phyloP scores from a whole-genome alignment of 2,329 filamentous ascomycete genomes.

The Aspergillus sp. region DNA sequence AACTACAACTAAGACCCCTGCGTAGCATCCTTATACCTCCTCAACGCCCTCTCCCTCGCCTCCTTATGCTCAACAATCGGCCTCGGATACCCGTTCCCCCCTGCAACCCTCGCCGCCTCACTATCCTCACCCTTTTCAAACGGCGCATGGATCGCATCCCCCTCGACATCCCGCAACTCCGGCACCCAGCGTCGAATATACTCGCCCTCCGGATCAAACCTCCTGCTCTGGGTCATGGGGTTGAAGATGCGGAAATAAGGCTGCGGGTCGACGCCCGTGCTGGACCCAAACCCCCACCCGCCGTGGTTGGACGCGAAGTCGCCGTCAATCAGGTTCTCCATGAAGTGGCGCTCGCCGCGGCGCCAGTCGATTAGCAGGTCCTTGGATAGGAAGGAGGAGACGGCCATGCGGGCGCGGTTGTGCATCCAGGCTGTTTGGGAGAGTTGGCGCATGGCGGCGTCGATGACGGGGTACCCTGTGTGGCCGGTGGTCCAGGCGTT shows the following conservation, averaged over 20 bases:
- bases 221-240: constrained; percentile 78
- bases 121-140: constrained; percentile 58
- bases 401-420: constrained; percentile 81
- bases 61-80: constrained; percentile 73
- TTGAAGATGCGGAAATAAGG: constrained; percentile 93
- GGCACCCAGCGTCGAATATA: constrained; percentile 84
- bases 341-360: constrained; percentile 77
- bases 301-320: constrained; percentile 79
- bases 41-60: constrained; percentile 65
- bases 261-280: constrained; percentile 77
- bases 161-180: constrained; percentile 65
- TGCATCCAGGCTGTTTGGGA: constrained; percentile 73
- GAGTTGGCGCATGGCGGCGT: constrained; percentile 82
- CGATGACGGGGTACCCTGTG: constrained; percentile 80
- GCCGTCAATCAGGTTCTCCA: constrained; percentile 75
- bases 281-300: constrained; percentile 66
- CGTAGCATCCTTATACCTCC: constrained; percentile 65
- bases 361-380: constrained; percentile 82
- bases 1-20: background rate
- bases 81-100: constrained; percentile 69
- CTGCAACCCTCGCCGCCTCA: constrained; percentile 53
- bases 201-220: constrained; percentile 74
- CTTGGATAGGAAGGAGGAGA: constrained; percentile 76
- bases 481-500: constrained; percentile 69
- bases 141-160: constrained; percentile 76